phyloP scores from a whole-genome alignment of 2,329 filamentous ascomycete genomes.

The Cadophora gregata region DNA sequence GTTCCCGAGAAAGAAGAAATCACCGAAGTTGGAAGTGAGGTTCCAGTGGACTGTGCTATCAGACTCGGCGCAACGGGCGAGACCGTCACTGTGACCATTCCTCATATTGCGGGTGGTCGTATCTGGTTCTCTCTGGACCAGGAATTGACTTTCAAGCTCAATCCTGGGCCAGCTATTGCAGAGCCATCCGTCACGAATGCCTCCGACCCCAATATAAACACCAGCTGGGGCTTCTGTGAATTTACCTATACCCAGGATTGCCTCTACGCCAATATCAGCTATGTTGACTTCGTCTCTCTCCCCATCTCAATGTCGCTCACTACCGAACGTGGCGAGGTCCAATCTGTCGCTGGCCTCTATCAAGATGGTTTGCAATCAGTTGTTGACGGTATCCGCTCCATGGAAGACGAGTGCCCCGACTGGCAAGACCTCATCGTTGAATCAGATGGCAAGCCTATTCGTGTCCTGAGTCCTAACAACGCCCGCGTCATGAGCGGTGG shows the following conservation, averaged over 20 bases:
- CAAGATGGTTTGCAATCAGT: constrained; percentile 60
- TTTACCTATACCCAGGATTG: not conserved
- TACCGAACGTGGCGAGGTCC: constrained; percentile 48
- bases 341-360: constrained; percentile 62
- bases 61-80: not conserved
- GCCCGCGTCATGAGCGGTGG: constrained; percentile 52
- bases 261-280: constrained; percentile 52
- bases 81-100: not conserved
- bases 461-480: constrained; percentile 51
- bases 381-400: constrained; percentile 56
- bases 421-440: constrained; percentile 63
- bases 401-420: constrained; percentile 53
- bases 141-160: not conserved
- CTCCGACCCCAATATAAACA: not conserved
- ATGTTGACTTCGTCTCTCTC: constrained; percentile 76
- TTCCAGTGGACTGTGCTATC: not conserved
- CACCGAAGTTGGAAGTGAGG: not conserved
- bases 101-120: not conserved
- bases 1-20: not conserved
- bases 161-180: not conserved
- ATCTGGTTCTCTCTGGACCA: not conserved
- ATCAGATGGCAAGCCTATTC: constrained; percentile 43
- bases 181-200: not conserved
- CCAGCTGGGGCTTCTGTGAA: not conserved
- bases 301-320: constrained; percentile 62